A percentile compares a stretch with the other conserved stretches of the same genome.
Evolutionary conservation across 495 filamentous ascomycete genomes (phyloP).

Genomic region (Lasiosphaeria miniovina): DNA sequence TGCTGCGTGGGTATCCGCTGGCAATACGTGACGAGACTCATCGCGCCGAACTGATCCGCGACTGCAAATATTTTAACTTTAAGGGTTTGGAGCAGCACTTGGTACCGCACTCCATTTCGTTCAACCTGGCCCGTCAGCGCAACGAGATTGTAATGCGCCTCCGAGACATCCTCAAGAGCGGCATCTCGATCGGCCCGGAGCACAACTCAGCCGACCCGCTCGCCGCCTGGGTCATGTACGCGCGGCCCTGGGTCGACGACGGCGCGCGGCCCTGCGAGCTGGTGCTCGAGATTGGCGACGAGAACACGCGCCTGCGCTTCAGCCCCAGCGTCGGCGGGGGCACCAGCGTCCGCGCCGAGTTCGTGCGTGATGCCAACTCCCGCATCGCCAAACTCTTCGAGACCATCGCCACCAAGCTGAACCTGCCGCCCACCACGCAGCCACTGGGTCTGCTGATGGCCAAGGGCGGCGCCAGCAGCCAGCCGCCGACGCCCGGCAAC

Average conservation of each 20-base stretch:
- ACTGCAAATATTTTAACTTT: slow-evolving; percentile 91
- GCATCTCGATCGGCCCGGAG: slow-evolving; percentile 63
- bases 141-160: slow-evolving; percentile 80
- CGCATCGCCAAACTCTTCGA: slow-evolving; percentile 71
- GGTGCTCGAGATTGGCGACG: slow-evolving; percentile 73
- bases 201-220: slow-evolving; percentile 30
- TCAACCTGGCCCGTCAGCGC: slow-evolving; percentile 62
- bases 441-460: slow-evolving; percentile 68
- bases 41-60: slow-evolving; percentile 72
- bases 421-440: slow-evolving; percentile 59
- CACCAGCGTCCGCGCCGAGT: slow-evolving; percentile 56
- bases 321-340: not conserved
- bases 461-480: slow-evolving; percentile 45
- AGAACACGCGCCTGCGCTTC: slow-evolving; percentile 63
- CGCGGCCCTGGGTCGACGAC: slow-evolving; percentile 79
- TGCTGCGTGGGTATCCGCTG: slow-evolving; percentile 84
- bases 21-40: slow-evolving; percentile 74
- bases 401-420: slow-evolving; percentile 77
- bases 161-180: slow-evolving; percentile 81
- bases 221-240: slow-evolving; percentile 69
- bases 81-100: slow-evolving; percentile 87
- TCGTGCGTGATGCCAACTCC: slow-evolving; percentile 65
- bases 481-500: slow-evolving; percentile 65
- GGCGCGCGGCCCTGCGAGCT: slow-evolving; percentile 57
- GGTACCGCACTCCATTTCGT: slow-evolving; percentile 73